phyloP scores from a whole-genome alignment of 257 asterid genomes.

The Solanum megistacrolobum region DNA sequence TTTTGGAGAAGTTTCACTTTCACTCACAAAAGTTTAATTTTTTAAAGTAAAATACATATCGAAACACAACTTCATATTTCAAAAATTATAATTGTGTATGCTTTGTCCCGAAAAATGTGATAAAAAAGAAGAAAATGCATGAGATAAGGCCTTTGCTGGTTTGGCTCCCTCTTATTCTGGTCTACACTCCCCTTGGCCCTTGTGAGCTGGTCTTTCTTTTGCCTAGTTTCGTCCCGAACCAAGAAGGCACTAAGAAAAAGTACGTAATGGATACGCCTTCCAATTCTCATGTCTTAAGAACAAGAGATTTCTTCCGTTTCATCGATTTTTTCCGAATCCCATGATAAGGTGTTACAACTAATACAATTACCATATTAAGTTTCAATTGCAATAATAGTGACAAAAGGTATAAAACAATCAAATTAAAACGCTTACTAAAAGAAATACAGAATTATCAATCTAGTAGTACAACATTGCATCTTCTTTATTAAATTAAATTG shows the following conservation, averaged over 20 bases:
- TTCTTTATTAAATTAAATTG: not conserved
- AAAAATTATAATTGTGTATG: no score
- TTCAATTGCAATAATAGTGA: not conserved
- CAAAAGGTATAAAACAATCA: not conserved
- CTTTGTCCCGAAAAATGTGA: not conserved
- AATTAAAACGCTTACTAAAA: no score
- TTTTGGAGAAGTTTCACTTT: not conserved
- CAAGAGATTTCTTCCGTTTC: no score
- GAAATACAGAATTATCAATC: not conserved
- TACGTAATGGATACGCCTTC: not conserved
- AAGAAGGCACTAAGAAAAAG: not conserved
- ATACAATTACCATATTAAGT: no score
- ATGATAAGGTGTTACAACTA: not conserved
- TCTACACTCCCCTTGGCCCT: not conserved
- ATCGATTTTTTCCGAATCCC: no score
- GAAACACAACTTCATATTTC: no score
- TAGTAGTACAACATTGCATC: not conserved
- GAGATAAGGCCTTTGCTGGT: not conserved
- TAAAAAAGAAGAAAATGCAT: not conserved
- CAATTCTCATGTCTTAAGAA: not conserved
- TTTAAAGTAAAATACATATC: no score
- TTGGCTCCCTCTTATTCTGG: not conserved
- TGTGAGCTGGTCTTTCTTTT: not conserved
- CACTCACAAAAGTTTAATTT: no score
- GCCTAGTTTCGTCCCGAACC: not conserved